Percentiles rank a stretch among this genome's conserved stretches.
Conservation (phyloP, 331 rosid species). For the Rhamnella rubrinervis region DNA sequence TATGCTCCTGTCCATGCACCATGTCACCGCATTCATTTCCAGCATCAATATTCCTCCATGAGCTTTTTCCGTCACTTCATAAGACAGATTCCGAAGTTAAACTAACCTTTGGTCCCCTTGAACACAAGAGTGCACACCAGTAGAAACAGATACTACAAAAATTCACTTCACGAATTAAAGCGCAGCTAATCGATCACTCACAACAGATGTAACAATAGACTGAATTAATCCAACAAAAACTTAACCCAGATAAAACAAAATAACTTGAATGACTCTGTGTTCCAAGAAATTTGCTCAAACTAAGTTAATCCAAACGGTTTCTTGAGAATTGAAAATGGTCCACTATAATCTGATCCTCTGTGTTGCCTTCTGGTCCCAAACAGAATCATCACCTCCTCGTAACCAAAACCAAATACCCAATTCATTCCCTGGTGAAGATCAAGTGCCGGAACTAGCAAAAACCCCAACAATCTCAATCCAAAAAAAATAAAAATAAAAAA, state of each 20-base stretch:
- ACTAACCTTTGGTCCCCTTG: constrained; percentile 8
- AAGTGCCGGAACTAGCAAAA: constrained; percentile 33
- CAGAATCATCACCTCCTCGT: constrained; percentile 38
- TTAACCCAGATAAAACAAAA: constrained; percentile 31
- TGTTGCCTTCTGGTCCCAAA: constrained; percentile 33
- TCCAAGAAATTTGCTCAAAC: constrained; percentile 27
- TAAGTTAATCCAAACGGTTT: constrained; percentile 40
- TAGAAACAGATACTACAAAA: constrained; percentile 14
- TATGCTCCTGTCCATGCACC: constrained; percentile 99
- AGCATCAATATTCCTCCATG: constrained; percentile 48
- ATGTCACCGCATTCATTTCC: constrained; percentile 89
- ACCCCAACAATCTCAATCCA: constrained; percentile 23
- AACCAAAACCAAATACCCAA: constrained; percentile 34
- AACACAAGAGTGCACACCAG: neutral
- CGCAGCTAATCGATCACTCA: constrained; percentile 17
- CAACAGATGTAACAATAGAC: constrained; percentile 18
- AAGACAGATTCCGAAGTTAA: constrained; percentile 12
- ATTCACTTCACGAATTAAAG: constrained; percentile 3
- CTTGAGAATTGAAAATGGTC: constrained; percentile 39
- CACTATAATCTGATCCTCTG: constrained; percentile 40
- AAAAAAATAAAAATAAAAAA: neutral
- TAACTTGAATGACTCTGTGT: constrained; percentile 22
- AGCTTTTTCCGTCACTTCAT: constrained; percentile 29
- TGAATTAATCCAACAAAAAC: constrained; percentile 24
- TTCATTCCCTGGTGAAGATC: constrained; percentile 41